A percentile compares a stretch with the other conserved stretches of the same genome.
These are phyloP conservation scores for Ailanthus altissimus DNA, from an alignment of 345 rosid genomes.

Conservation along the genomic window DNA sequence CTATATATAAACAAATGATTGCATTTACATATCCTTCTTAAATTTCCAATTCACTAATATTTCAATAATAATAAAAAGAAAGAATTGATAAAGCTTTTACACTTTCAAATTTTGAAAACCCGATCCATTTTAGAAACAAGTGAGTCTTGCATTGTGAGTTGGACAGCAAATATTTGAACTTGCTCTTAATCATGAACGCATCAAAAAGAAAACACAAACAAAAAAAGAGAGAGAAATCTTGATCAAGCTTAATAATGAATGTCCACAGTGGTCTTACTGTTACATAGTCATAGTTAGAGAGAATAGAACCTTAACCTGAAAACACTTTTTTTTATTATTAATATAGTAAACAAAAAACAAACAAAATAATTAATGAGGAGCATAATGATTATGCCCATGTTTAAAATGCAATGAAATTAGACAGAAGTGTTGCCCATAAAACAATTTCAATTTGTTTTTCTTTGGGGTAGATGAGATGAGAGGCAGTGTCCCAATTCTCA, in stretches of 20 bases:
- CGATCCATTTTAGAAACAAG: neutral
- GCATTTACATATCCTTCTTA: no score
- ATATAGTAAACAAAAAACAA: conserved; percentile 25
- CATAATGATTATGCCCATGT: conserved; percentile 32
- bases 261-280: neutral
- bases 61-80: no score
- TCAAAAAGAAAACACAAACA: neutral
- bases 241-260: neutral
- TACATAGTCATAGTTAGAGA: neutral
- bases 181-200: conserved; percentile 1
- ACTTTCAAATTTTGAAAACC: neutral
- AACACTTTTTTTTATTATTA: conserved; percentile 15
- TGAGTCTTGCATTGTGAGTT: neutral
- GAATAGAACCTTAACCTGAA: conserved; percentile 2
- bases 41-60: no score
- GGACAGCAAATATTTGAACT: neutral
- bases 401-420: conserved; percentile 24
- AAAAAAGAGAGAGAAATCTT: neutral
- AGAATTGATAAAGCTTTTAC: neutral
- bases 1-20: neutral
- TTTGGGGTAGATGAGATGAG: no score
- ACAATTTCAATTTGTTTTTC: conserved; percentile 35
- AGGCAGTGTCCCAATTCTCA: conserved; percentile 42
- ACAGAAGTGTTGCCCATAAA: conserved; percentile 25
- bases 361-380: conserved; percentile 31